These are phyloP conservation scores for Amanita exitialis DNA, from an alignment of 768 basidiomycete genomes.

Conservation along the genomic window DNA sequence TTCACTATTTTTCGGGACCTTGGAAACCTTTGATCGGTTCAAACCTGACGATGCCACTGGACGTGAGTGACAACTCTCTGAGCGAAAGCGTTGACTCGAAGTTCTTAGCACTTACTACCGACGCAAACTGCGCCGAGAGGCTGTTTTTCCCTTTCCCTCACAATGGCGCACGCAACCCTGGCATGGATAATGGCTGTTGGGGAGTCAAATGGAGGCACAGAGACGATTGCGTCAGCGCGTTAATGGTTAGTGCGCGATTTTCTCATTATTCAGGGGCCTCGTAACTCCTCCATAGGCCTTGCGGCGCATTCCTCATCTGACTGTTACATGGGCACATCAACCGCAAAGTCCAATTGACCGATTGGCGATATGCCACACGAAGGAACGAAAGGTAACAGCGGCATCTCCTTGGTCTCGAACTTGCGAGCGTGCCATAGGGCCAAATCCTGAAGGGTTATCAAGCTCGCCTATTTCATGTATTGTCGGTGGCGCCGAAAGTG, in stretches of 20 bases:
- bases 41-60: not conserved
- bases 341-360: conserved; percentile 9
- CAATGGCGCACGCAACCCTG: conserved; percentile 37
- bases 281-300: conserved; percentile 40
- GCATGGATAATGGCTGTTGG: conserved; percentile 58
- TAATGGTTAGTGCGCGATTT: conserved; percentile 39
- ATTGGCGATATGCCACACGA: not conserved
- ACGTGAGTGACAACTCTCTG: not conserved
- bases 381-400: not conserved
- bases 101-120: not conserved
- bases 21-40: conserved; percentile 40
- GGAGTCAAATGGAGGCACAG: conserved; percentile 75
- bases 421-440: not conserved
- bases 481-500: conserved; percentile 4
- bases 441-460: not conserved
- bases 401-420: not conserved
- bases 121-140: not conserved
- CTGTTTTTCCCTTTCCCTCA: conserved; percentile 40
- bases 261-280: not conserved
- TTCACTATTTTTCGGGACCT: conserved; percentile 47
- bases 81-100: not conserved
- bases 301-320: conserved; percentile 58
- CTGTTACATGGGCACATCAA: conserved; percentile 76
- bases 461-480: not conserved
- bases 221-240: conserved; percentile 64